phyloP scores from a whole-genome alignment of 2,329 filamentous ascomycete genomes.

The Dothistroma pini region DNA sequence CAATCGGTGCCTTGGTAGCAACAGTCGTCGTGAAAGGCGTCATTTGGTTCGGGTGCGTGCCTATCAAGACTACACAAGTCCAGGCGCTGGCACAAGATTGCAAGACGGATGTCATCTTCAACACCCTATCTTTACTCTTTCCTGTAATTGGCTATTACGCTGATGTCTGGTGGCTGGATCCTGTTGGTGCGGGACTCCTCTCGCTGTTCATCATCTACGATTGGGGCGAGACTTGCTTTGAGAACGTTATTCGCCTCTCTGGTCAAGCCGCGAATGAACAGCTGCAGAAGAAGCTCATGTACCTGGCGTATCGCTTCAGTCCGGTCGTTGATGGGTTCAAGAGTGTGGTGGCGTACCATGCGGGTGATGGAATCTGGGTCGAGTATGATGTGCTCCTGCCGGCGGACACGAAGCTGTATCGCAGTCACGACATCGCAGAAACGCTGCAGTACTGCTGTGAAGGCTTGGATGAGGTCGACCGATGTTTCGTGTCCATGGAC shows the following conservation, averaged over 20 bases:
- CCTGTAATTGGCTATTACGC: conserved; percentile 58
- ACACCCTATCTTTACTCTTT: conserved; percentile 60
- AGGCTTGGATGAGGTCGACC: conserved; percentile 50
- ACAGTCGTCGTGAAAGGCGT: conserved; percentile 59
- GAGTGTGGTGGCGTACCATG: conserved; percentile 52
- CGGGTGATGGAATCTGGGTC: conserved; percentile 60
- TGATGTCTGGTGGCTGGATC: conserved; percentile 65
- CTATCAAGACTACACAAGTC: conserved; percentile 61
- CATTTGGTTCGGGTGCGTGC: conserved; percentile 57
- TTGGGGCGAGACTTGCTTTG: conserved; percentile 60
- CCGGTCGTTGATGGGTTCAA: conserved; percentile 39
- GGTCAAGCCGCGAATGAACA: conserved; percentile 54
- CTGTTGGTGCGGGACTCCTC: conserved; percentile 58
- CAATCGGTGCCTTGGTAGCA: conserved; percentile 55
- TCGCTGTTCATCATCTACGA: conserved; percentile 67
- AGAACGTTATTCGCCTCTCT: conserved; percentile 57
- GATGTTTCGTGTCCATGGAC: conserved; percentile 52
- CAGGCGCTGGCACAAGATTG: conserved; percentile 62
- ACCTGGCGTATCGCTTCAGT: conserved; percentile 50
- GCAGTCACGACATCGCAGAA: conserved; percentile 59
- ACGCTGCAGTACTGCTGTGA: conserved; percentile 61
- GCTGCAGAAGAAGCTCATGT: conserved; percentile 56
- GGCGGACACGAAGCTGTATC: conserved; percentile 50
- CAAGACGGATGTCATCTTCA: conserved; percentile 63
- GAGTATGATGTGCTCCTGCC: conserved; percentile 60